phyloP scores from a whole-genome alignment of 2,329 filamentous ascomycete genomes.

The Alternaria novae-zelandiae region DNA sequence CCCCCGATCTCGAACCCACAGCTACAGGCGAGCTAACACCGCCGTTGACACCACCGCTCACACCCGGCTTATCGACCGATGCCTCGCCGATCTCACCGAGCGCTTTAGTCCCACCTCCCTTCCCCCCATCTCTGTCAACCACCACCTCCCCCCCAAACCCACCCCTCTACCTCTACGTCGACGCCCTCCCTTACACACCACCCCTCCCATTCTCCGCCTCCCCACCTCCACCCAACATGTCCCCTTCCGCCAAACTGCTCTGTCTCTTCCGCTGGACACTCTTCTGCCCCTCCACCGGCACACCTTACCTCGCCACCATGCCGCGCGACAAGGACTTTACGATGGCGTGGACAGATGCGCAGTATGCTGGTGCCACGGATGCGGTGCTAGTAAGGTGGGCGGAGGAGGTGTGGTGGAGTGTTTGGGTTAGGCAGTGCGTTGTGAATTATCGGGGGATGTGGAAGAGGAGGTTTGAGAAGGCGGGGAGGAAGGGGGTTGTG shows the following conservation, averaged over 20 bases:
- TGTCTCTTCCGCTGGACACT: slow-evolving; percentile 38
- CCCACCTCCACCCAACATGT: slow-evolving; percentile 30
- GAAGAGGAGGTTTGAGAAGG: slow-evolving; percentile 29
- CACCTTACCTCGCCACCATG: slow-evolving; percentile 14
- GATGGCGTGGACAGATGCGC: slow-evolving; percentile 27
- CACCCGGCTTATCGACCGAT: neutral
- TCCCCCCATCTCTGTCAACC: slow-evolving; percentile 5
- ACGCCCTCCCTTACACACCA: slow-evolving; percentile 18
- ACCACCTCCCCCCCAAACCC: neutral
- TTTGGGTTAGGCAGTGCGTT: slow-evolving; percentile 31
- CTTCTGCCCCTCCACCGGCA: slow-evolving; percentile 20
- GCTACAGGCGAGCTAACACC: slow-evolving; percentile 1
- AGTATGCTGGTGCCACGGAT: slow-evolving; percentile 16
- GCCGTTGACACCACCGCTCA: neutral
- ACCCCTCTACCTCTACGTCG: neutral
- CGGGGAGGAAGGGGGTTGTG: slow-evolving; percentile 15
- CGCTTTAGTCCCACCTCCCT: slow-evolving; percentile 3
- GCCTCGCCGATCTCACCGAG: slow-evolving; percentile 19
- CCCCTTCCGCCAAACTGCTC: slow-evolving; percentile 25
- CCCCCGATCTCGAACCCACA: neutral
- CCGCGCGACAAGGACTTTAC: slow-evolving; percentile 30
- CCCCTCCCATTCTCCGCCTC: slow-evolving; percentile 11
- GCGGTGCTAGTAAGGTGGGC: slow-evolving; percentile 24
- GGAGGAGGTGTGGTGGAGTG: slow-evolving; percentile 28
- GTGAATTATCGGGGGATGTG: slow-evolving; percentile 34